Evolutionary conservation across 352 stramenopile species (phyloP), one percentile per base, ranked within the genome.

Genomic region (Phytophthora ohioensis): DNA sequence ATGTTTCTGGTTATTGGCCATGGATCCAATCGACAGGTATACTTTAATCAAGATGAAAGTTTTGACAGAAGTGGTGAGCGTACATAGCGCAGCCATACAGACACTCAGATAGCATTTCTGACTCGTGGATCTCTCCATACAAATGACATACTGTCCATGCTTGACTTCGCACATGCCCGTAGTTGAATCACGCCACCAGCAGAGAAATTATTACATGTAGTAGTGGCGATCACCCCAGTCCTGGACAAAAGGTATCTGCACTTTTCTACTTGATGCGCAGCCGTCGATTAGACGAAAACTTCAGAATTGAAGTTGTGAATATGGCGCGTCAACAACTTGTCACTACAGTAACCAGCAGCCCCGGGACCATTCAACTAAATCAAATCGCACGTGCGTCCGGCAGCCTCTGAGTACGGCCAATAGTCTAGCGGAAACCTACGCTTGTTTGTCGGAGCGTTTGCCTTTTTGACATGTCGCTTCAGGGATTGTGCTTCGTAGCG

Each of bases 231-330:
- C 9, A 17, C 15, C 2, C n/a, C 21, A 21, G 46, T 58, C 27
- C 36, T 48, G 36, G 10, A 17, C 47, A 66, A 49, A 43, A 45
- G 2, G 13, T 15, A 10, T n/a, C n/a, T 30, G 36, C 21, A 21
- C 58, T 57, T 58, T 61, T 68, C 51, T 63, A 42, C 61, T 63
- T 69, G 61, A 48, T 61, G 32, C 38, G 47, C 41, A 51, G 51
- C 12, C 39, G 62, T 57, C 62, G 53, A 69, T 64, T 69, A 69
- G 62, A 69, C 62, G 42, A 69, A 68, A 63, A 69, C 61, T 69
- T 69, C 61, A 69, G 61, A 69, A 69, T 64, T 69, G 62, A 69
- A 69, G 62, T 69, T 69, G 53, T 39, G 45, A 46, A 49, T 56
- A 3, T 36, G 48, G 41, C 31, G 4, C 51, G 34, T 54, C 27